These are phyloP conservation scores for Cyclotella choctawhatcheeana DNA, from an alignment of 108 stramenopile genomes.

Conservation along the genomic window DNA sequence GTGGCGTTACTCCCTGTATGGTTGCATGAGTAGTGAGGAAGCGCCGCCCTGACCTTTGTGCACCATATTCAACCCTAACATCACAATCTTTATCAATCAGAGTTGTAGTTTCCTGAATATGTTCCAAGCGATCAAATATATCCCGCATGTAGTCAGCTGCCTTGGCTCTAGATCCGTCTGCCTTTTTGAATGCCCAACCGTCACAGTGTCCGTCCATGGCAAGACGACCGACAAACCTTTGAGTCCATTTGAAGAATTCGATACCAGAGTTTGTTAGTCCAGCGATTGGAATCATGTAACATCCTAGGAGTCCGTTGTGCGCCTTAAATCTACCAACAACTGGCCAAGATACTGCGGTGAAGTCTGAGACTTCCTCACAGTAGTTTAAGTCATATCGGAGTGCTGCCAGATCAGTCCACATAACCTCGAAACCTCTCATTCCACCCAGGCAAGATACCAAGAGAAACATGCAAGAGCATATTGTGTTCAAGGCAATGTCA, in stretches of 20 bases:
- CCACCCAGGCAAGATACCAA: constrained; percentile 16
- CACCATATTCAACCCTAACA: constrained; percentile 4
- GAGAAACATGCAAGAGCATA: constrained; percentile 12
- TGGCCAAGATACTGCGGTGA: constrained; percentile 10
- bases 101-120: neutral
- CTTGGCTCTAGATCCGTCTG: constrained; percentile 4
- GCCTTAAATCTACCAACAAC: constrained; percentile 17
- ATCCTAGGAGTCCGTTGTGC: neutral
- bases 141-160: neutral
- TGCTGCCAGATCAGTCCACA: constrained; percentile 18
- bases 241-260: constrained; percentile 13
- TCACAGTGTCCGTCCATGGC: neutral
- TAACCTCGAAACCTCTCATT: constrained; percentile 11
- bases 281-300: constrained; percentile 24
- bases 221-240: neutral
- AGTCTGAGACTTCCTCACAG: constrained; percentile 1
- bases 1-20: neutral
- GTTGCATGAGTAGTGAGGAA: constrained; percentile 6
- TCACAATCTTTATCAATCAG: neutral
- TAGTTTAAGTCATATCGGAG: constrained; percentile 9
- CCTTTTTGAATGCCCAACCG: neutral
- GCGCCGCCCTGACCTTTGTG: constrained; percentile 1
- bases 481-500: neutral
- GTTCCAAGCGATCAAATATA: neutral
- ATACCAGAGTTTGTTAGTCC: constrained; percentile 11